Evolutionary conservation across 2,329 filamentous ascomycete species (phyloP).

Genomic region (Graphilbum fragrans): DNA sequence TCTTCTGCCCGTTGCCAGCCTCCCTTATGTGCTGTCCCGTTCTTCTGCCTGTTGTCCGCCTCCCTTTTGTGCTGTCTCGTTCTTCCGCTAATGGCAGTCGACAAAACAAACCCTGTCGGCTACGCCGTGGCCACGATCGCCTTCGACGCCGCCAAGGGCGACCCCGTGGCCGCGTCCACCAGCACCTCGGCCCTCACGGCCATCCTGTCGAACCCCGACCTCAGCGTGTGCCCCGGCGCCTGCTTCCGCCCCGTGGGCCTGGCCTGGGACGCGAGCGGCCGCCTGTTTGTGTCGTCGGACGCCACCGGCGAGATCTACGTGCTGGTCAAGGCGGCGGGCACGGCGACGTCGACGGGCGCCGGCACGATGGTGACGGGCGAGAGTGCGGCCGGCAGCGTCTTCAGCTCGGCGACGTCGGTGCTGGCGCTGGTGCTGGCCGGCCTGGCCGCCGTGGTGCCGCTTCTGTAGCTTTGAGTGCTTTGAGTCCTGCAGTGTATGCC

Average conservation of each 20-base stretch:
- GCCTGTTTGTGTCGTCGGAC: slow-evolving; percentile 53
- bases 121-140: slow-evolving; percentile 30
- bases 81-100: slow-evolving; percentile 17
- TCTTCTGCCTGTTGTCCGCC: slow-evolving; percentile 2
- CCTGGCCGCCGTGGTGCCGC: background rate
- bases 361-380: slow-evolving; percentile 11
- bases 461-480: background rate
- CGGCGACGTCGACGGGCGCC: slow-evolving; percentile 5
- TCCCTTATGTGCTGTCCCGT: slow-evolving; percentile 10
- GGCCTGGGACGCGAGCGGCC: slow-evolving; percentile 33
- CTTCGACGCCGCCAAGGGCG: slow-evolving; percentile 30
- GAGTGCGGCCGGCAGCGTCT: background rate
- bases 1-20: slow-evolving; percentile 28
- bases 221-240: slow-evolving; percentile 35
- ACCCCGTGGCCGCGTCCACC: slow-evolving; percentile 23
- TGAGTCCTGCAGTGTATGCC: no score
- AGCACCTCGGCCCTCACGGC: slow-evolving; percentile 35
- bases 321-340: slow-evolving; percentile 16
- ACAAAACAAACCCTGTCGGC: slow-evolving; percentile 28
- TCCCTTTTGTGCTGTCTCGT: background rate
- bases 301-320: slow-evolving; percentile 55
- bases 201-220: slow-evolving; percentile 43
- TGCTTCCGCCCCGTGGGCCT: slow-evolving; percentile 56
- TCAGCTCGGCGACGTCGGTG: background rate
- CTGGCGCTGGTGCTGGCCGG: background rate